Evolutionary conservation across 495 filamentous ascomycete genomes (phyloP).

Genomic region (Emericellopsis terricola): DNA sequence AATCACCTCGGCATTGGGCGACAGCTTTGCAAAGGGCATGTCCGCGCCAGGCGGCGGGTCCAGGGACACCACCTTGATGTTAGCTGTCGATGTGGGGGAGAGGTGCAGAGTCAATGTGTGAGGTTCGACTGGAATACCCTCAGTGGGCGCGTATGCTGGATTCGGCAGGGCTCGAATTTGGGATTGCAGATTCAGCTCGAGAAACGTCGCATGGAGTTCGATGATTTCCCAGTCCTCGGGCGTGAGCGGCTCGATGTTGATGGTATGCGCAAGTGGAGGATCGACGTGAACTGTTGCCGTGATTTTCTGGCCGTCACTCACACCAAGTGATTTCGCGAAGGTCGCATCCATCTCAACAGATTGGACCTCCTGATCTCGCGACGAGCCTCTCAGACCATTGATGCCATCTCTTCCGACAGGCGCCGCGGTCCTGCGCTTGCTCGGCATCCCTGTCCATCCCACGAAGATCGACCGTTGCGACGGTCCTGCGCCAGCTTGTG

Average conservation of each 20-base stretch:
- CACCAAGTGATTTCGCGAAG: slow-evolving; percentile 64
- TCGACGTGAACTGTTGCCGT: slow-evolving; percentile 57
- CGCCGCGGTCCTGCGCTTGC: slow-evolving; percentile 59
- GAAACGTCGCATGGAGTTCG: slow-evolving; percentile 83
- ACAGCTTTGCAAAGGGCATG: slow-evolving; percentile 75
- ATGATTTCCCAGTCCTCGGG: slow-evolving; percentile 98
- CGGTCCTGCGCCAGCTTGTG: slow-evolving; percentile 8
- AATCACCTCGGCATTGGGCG: slow-evolving; percentile 86
- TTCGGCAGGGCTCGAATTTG: slow-evolving; percentile 90
- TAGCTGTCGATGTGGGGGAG: slow-evolving; percentile 88
- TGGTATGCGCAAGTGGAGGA: slow-evolving; percentile 73
- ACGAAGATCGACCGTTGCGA: slow-evolving; percentile 56
- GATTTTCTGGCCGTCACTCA: slow-evolving; percentile 76
- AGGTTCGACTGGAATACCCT: slow-evolving; percentile 20
- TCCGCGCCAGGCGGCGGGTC: slow-evolving; percentile 48
- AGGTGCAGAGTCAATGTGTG: slow-evolving; percentile 87
- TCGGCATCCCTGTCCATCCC: slow-evolving; percentile 95
- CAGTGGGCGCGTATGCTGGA: slow-evolving; percentile 39
- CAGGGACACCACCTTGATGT: slow-evolving; percentile 67
- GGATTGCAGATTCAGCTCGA: slow-evolving; percentile 82
- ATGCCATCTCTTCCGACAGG: slow-evolving; percentile 59
- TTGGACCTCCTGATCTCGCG: slow-evolving; percentile 51
- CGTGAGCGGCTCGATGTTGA: slow-evolving; percentile 91
- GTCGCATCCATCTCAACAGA: slow-evolving; percentile 79
- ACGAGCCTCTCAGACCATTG: slow-evolving; percentile 29